Conservation (phyloP, 768 basidiomycete species). For the Chalciporus pseudorubinellus region DNA sequence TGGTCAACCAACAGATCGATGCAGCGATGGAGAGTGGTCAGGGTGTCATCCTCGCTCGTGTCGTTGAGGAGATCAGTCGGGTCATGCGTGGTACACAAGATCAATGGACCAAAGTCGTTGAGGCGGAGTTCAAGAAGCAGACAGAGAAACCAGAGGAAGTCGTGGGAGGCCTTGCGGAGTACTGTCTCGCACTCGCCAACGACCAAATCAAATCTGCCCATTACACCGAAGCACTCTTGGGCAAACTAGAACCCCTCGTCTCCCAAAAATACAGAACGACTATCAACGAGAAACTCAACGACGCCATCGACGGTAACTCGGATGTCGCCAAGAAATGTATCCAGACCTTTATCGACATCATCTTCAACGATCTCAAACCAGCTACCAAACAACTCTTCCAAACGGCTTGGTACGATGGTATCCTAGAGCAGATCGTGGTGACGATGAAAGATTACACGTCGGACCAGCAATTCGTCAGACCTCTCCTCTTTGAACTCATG, state of each 20-base stretch:
- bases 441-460: constrained; percentile 95
- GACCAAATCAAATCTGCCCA: constrained; percentile 97
- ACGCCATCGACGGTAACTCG: constrained; percentile 96
- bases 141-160: constrained; percentile 86
- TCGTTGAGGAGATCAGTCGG: constrained; percentile 82
- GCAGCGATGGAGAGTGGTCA: constrained; percentile 94
- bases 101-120: constrained; percentile 82
- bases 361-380: constrained; percentile 91
- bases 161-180: constrained; percentile 88
- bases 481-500: constrained; percentile 85
- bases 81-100: constrained; percentile 88
- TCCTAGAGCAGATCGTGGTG: constrained; percentile 85
- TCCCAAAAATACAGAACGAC: constrained; percentile 84
- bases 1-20: constrained; percentile 97
- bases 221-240: constrained; percentile 82
- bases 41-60: constrained; percentile 86
- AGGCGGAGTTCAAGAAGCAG: constrained; percentile 84
- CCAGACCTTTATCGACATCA: constrained; percentile 88
- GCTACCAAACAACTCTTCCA: constrained; percentile 85
- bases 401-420: constrained; percentile 84
- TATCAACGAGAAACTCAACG: constrained; percentile 86
- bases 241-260: constrained; percentile 85
- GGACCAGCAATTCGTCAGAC: constrained; percentile 91
- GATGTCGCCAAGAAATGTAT: constrained; percentile 98
- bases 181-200: constrained; percentile 94